Evolutionary conservation across 1,139 yeast genomes (phyloP), one percentile per base, ranked within the genome.

Genomic region (Sugiyamaella novakii): DNA sequence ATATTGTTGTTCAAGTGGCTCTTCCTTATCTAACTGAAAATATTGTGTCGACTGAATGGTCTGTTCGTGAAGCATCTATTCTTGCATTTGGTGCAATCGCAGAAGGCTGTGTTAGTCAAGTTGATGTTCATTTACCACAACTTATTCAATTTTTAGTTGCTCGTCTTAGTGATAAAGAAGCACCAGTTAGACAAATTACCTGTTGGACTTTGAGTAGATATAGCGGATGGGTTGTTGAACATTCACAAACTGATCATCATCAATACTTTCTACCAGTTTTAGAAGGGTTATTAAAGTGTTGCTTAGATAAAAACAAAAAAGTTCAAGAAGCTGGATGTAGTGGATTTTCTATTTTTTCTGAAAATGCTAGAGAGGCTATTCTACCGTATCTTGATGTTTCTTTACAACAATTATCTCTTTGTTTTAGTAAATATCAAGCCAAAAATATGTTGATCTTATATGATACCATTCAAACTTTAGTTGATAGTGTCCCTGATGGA

Each of bases 251-350:
- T 49, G 70, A 76, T 21, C 84, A 81, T 62, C 77, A 88, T 14
- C 78, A 74, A 57, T 84, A 84, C 60, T 84, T 87, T 63, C 74
- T 78, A 50, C 94, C 95, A 2, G 87, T 94, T 0, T 75, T 92
- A 56, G 83, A 85, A 60, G 80, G 95, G 1, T 77, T 91, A 43
- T 76, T 92, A 62, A 72, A 69, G 46, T 84, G 94, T 66, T 82
- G 87, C 28, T 72, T 88, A 58, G 98, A 92, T 66, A 76, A 74
- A 50, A 88, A 88, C 70, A 91, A 91, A 64, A 87, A 86, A 54
- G 98, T 92, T 12, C 98, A 92, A 70, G 95, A 89, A 62, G 85
- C 96, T 45, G 97, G 96, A 1, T 87, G 96, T 61, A 81, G 91
- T 37, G 87, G 96, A 7, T 77, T 92, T 46, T 84, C 96, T 0